Base-by-base conservation (phyloP, 2,329 filamentous ascomycete genomes). In the Neofusicoccum ribis region DNA sequence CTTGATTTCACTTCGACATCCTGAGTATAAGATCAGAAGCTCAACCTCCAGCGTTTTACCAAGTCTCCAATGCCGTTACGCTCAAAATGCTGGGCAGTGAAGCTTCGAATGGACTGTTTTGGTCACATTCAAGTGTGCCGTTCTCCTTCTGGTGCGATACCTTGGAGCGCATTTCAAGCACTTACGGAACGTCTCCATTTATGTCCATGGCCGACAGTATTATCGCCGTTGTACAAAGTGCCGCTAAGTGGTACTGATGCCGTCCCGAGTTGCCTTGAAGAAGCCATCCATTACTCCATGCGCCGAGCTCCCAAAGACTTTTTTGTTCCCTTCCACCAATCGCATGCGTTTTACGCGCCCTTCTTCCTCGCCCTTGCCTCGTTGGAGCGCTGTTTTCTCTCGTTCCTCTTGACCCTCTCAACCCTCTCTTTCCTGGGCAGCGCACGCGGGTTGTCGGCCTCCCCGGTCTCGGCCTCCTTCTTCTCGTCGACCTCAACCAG, bases 401-500 rank as follows among this genome's bases (percentile, higher is more conserved):
- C 78, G 59, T 81, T 79, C 68, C 79, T 72, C 71, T 74, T 75
- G 15, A 78, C 69, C 66, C 74, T 72, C 58, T 66, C 78, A 67
- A 78, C 85, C 76, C 87, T 85, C 70, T 87, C 86, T 74, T 86
- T 89, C 66, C 86, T 87, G 63, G 83, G 82, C 67, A 87, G 81
- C 67, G 82, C 86, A 69, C 86, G 86, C 65, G 71, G 70, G 69
- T 80, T 77, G 6, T 86, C 88, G 69, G 89, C 84, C 78, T 90
- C 86, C 68, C 79, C 81, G 44, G 81, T 84, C 80, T 91, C 89
- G 75, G 87, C 88, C 77, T 89, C 87, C 70, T 80, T 80, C 76
- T 83, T 82, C 69, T 90, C 87, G 74, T 97, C 90, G 63, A 99
- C 89, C 86, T 98, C 95, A 66, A 97, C 92, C 71, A 97, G 82